Conservation (phyloP, 2,329 filamentous ascomycete species). For the Arthrobotrys sphaeroides region DNA sequence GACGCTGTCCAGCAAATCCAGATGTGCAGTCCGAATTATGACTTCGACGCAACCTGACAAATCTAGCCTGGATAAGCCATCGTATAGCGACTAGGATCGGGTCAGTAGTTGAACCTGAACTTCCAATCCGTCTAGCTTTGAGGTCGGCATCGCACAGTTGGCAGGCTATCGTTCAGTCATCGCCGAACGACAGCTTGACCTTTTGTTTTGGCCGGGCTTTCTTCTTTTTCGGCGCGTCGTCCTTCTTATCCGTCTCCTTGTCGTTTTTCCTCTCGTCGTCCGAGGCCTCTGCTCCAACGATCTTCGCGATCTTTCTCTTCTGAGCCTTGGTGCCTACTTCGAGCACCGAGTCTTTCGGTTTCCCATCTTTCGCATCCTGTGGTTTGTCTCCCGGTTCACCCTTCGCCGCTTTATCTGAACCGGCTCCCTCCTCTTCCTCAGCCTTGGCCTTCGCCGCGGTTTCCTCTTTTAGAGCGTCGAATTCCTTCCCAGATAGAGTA, state of each 20-base stretch:
- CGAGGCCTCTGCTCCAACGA: slow-evolving; percentile 47
- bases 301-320: slow-evolving; percentile 49
- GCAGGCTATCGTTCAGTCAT: slow-evolving; percentile 34
- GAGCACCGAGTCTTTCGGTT: slow-evolving; percentile 55
- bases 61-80: no score
- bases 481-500: slow-evolving; percentile 67
- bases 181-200: slow-evolving; percentile 55
- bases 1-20: no score
- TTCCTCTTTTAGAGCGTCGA: slow-evolving; percentile 62
- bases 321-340: slow-evolving; percentile 55
- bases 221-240: slow-evolving; percentile 36
- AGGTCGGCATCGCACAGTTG: neutral
- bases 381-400: slow-evolving; percentile 56
- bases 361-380: slow-evolving; percentile 56
- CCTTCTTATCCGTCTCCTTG: slow-evolving; percentile 23
- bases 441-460: slow-evolving; percentile 57
- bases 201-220: slow-evolving; percentile 58
- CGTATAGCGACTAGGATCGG: no score
- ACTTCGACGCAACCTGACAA: no score
- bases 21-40: no score
- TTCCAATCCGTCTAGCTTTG: neutral
- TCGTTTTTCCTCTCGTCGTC: slow-evolving; percentile 20
- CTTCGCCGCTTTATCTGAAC: slow-evolving; percentile 41
- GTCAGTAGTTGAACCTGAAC: no score
- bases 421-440: slow-evolving; percentile 53